Base-by-base conservation (phyloP, 495 filamentous ascomycete species). In the Staphylotrichum longicolle region DNA sequence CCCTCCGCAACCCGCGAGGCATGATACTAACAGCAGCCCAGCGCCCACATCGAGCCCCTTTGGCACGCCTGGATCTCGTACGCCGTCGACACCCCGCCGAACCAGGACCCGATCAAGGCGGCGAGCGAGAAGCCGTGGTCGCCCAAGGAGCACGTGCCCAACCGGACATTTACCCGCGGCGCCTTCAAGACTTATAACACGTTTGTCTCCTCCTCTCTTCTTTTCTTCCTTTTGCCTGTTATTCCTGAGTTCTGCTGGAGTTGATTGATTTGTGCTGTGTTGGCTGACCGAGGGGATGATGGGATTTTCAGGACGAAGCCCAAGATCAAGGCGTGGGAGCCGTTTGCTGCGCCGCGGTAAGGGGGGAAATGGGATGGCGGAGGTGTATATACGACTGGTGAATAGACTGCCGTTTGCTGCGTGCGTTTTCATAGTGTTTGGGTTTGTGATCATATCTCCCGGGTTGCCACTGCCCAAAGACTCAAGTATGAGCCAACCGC, bases 21-120 rank as follows among this genome's bases (percentile, higher is more conserved):
- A 57, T 27, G 20, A 27, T 27, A 27, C 1, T 27, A 27, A 27
- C 20, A 27, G 20, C 20, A 27, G 20, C 46, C 15, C 41, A 90
- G 86, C 35, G 77, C 84, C 60, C 92, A 98, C 48, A 88, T 97
- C 71, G 95, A 98, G 76, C 95, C 95, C 20, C 90, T 93, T 78
- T 98, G 94, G 93, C 94, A 98, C 75, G 90, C 91, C 30, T 99
- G 94, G 94, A 91, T 98, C 67, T 88, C 90, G 49, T 97, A 99
- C 77, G 77, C 89, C 76, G 87, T 95, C 59, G 92, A 98, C 75
- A 87, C 91, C 72, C 88, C 93, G 32, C 94, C 94, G 5, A 82
- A 79, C 30, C 71, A 85, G 66, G 94, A 99, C 73, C 81, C 88
- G 40, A 66, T 92, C 63, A 40, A 37, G 33, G 50, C 93, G 34